Base-by-base conservation (phyloP, 495 filamentous ascomycete species). In the Astrocystis sublimbata region DNA sequence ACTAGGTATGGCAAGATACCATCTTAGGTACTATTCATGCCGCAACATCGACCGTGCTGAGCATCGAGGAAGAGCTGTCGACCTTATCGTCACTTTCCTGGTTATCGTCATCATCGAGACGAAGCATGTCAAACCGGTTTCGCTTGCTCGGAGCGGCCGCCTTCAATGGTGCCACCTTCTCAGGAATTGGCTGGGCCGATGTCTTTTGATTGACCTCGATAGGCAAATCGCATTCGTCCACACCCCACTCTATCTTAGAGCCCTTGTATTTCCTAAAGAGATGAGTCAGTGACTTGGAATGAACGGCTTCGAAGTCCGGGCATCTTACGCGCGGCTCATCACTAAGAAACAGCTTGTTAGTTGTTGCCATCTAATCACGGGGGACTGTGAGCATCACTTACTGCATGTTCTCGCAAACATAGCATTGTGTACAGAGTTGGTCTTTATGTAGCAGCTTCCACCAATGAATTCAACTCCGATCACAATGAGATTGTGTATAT, bases 401-500 rank as follows among this genome's bases (percentile, higher is more conserved):
- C n/a, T 88, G 73, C 90, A 94, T 6, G 84, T 88, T 12, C 85
- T 80, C 12, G 91, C 89, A 68, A 88, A 90, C 21, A 90, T 79
- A 0, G 90, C 88, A 63, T 88, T 88, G 72, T 89, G 84, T 6
- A 96, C 83, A 1, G 90, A 92, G 71, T 93, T 96, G 8, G 88
- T 87, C 51, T 85, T 86, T 52, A 94, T 82, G 72, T 84, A 82
- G 40, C 82, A 87, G 69, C 85, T 84, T 35, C 72, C 66, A 24
- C 78, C 80, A 19, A 77, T 69, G 71, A 89, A 88, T 35, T 76
- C 76, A 21, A 93, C 76, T 58, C 83, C 83, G 69, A 93, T 81
- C 13, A 96, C 80, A 30, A 88, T 79, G 9, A 93, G 77, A 65
- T 91, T 90, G 71, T 92, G 85, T 64, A 96, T 93, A 68, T 94